Evolutionary conservation across 1,284 basidiomycete genomes (phyloP).

Genomic region (Cutaneotrichosporon sp.): DNA sequence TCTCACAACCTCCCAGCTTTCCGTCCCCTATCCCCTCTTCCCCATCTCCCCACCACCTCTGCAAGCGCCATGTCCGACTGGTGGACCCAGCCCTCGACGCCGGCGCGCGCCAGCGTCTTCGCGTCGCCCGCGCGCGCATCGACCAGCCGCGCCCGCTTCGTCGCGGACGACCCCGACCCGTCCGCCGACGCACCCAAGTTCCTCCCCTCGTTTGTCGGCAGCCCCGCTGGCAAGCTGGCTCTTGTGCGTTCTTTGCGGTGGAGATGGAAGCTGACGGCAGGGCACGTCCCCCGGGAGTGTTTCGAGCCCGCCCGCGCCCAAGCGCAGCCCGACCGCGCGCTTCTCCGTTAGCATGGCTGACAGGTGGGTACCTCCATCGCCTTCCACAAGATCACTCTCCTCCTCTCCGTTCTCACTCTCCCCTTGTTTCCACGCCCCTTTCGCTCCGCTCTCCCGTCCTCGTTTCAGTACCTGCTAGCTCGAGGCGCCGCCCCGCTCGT

Average conservation of each 20-base stretch:
- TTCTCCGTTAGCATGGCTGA: conserved; percentile 30
- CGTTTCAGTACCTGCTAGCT: too few species aligned
- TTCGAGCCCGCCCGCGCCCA: conserved; percentile 25
- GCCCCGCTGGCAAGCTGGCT: conserved; percentile 42
- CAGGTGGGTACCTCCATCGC: conserved; percentile 19
- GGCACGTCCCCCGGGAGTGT: conserved; percentile 22
- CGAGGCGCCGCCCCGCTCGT: background rate
- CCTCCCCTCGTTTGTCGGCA: conserved; percentile 41
- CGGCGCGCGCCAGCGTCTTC: conserved; percentile 14
- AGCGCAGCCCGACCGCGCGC: conserved; percentile 33
- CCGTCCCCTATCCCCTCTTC: background rate
- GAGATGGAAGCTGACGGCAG: conserved; percentile 10
- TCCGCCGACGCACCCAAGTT: conserved; percentile 40
- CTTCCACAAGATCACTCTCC: background rate
- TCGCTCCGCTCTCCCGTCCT: too few species aligned
- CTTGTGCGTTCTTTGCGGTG: conserved; percentile 26
- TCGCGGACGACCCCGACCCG: conserved; percentile 41
- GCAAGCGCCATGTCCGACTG: conserved; percentile 24
- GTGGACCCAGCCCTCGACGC: conserved; percentile 26
- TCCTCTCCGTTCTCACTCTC: too few species aligned
- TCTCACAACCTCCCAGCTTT: background rate
- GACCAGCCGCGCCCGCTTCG: conserved; percentile 24
- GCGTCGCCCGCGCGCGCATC: conserved; percentile 14
- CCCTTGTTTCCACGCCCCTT: too few species aligned
- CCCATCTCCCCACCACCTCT: background rate